Evolutionary conservation across 1,139 yeast genomes (phyloP).

Genomic region (Petasospora rhodanensis): DNA sequence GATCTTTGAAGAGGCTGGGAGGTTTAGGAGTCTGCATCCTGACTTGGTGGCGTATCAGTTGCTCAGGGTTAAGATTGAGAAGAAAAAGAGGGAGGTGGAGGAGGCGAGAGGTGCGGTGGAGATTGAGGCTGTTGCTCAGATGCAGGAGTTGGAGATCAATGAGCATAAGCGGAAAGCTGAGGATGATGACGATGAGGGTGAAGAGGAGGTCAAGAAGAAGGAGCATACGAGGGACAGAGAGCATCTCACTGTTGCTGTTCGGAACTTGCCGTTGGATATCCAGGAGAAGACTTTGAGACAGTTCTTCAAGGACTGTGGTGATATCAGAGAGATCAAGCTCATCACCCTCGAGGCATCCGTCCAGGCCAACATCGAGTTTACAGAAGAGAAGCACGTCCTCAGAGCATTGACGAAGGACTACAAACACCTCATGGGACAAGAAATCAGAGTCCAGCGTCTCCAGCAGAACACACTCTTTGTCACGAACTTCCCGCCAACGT

Average conservation of each 20-base stretch:
- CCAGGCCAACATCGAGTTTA: slow-evolving; percentile 54
- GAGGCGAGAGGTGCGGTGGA: slow-evolving; percentile 2
- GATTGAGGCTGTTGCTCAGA: slow-evolving; percentile 1
- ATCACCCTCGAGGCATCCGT: slow-evolving; percentile 23
- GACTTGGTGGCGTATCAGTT: slow-evolving; percentile 24
- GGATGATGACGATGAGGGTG: slow-evolving; percentile 6
- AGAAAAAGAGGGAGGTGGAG: slow-evolving; percentile 13
- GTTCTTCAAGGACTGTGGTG: slow-evolving; percentile 64
- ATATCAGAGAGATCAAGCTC: slow-evolving; percentile 34
- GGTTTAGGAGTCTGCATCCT: slow-evolving; percentile 39
- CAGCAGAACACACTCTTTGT: slow-evolving; percentile 54
- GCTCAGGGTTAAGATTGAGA: slow-evolving; percentile 27
- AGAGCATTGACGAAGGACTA: slow-evolving; percentile 58
- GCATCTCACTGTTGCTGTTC: slow-evolving; percentile 45
- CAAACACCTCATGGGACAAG: slow-evolving; percentile 41
- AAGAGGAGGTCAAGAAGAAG: slow-evolving; percentile 7
- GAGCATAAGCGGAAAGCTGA: slow-evolving; percentile 14
- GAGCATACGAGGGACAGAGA: slow-evolving; percentile 50
- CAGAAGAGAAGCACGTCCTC: slow-evolving; percentile 43
- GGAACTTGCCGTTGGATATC: slow-evolving; percentile 32
- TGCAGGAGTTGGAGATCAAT: slow-evolving; percentile 4
- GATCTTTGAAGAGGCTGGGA: slow-evolving; percentile 42
- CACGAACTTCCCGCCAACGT: slow-evolving; percentile 67
- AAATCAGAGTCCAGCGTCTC: slow-evolving; percentile 44
- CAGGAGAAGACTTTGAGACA: slow-evolving; percentile 34